Conservation (phyloP, 2,329 filamentous ascomycete species). For the Didymella pinodella region DNA sequence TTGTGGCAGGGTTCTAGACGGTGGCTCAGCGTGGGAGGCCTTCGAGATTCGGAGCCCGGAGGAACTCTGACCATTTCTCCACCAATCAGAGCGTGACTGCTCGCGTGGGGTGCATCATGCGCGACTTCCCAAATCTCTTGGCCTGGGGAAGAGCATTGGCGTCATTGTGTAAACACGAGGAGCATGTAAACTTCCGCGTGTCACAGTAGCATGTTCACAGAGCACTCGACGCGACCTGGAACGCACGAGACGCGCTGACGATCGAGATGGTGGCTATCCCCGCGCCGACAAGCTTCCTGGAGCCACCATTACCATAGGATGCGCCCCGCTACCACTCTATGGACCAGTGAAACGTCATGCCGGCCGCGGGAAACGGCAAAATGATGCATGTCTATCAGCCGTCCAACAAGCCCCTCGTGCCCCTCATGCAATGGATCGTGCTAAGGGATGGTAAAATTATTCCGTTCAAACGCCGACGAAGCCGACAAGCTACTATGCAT, state of each 20-base stretch:
- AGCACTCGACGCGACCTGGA: background rate
- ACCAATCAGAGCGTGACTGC: slow-evolving; percentile 33
- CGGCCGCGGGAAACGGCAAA: slow-evolving; percentile 45
- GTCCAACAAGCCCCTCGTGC: slow-evolving; percentile 29
- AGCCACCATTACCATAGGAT: background rate
- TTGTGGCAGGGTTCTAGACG: slow-evolving; percentile 35
- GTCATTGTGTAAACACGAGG: slow-evolving; percentile 19
- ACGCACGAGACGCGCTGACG: slow-evolving; percentile 1
- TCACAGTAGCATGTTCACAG: slow-evolving; percentile 12
- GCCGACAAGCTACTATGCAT: slow-evolving; percentile 19
- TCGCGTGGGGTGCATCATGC: slow-evolving; percentile 40
- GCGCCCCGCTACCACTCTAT: slow-evolving; percentile 10
- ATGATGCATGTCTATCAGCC: slow-evolving; percentile 26
- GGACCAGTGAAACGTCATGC: slow-evolving; percentile 20
- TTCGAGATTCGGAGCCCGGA: slow-evolving; percentile 27
- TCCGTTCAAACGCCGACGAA: slow-evolving; percentile 44
- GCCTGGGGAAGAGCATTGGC: slow-evolving; percentile 42
- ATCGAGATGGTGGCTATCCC: slow-evolving; percentile 15
- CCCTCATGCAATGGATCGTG: slow-evolving; percentile 30
- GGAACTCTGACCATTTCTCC: slow-evolving; percentile 34
- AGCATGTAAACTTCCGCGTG: slow-evolving; percentile 13
- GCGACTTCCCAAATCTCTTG: slow-evolving; percentile 33
- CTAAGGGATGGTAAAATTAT: slow-evolving; percentile 33
- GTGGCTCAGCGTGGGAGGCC: slow-evolving; percentile 32
- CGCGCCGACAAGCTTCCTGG: slow-evolving; percentile 6